phyloP scores from a whole-genome alignment of 2,329 filamentous ascomycete genomes.

The Nemania sp. region DNA sequence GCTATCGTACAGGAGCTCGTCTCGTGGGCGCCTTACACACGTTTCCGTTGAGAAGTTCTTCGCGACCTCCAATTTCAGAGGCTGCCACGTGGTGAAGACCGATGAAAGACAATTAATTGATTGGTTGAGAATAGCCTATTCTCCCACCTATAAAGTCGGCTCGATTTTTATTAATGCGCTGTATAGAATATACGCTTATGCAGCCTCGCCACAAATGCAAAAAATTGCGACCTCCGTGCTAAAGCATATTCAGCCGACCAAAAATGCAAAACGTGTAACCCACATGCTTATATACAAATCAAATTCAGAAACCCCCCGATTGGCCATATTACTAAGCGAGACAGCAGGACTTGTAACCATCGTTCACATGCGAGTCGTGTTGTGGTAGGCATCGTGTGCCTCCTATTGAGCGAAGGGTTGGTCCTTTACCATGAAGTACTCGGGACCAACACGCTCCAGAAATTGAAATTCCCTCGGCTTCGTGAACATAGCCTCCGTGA shows the following conservation, averaged over 20 bases:
- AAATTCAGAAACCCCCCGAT: no score
- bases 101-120: not conserved
- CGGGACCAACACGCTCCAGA: slow-evolving; percentile 31
- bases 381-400: not conserved
- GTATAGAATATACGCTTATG: slow-evolving; percentile 29
- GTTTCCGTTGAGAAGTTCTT: slow-evolving; percentile 26
- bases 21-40: slow-evolving; percentile 42
- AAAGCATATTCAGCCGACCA: slow-evolving; percentile 8
- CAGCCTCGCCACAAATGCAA: slow-evolving; percentile 17
- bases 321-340: no score
- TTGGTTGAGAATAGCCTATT: slow-evolving; percentile 14
- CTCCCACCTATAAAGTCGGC: slow-evolving; percentile 20
- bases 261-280: slow-evolving; percentile 8
- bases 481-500: slow-evolving; percentile 45
- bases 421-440: slow-evolving; percentile 33
- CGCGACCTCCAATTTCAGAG: not conserved
- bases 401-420: slow-evolving; percentile 15
- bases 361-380: not conserved
- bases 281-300: no score
- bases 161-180: slow-evolving; percentile 30
- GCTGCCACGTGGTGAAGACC: slow-evolving; percentile 1
- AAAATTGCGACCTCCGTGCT: slow-evolving; percentile 4
- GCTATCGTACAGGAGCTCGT: slow-evolving; percentile 50
- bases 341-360: not conserved
- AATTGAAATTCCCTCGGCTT: slow-evolving; percentile 44